phyloP scores from a whole-genome alignment of 371 early-diverging fungal genomes.

The Mucor racemosus region DNA sequence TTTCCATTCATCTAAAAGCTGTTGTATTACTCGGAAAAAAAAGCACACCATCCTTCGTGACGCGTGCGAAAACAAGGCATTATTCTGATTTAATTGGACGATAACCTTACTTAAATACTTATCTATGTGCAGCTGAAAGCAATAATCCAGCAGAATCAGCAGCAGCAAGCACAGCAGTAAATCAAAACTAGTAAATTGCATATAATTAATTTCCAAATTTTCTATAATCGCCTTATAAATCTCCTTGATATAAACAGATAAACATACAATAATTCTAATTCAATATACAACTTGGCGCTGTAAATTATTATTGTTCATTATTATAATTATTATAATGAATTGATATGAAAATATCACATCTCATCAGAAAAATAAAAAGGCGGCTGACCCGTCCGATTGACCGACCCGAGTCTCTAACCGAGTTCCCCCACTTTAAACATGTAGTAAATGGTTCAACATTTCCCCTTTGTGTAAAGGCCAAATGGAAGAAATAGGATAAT shows the following conservation, averaged over 20 bases:
- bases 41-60: slow-evolving; percentile 20
- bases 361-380: background rate
- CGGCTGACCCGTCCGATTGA: slow-evolving; percentile 20
- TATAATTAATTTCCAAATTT: slow-evolving; percentile 9
- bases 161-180: background rate
- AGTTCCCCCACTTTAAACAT: background rate
- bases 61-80: slow-evolving; percentile 22
- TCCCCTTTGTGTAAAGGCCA: slow-evolving; percentile 9
- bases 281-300: slow-evolving; percentile 5
- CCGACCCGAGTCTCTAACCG: slow-evolving; percentile 27
- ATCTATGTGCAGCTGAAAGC: slow-evolving; percentile 19
- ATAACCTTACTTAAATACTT: background rate
- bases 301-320: slow-evolving; percentile 6
- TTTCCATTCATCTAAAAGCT: background rate
- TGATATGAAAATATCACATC: background rate
- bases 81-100: background rate
- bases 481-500: slow-evolving; percentile 5
- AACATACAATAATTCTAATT: background rate
- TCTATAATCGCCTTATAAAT: background rate
- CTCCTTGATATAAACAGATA: background rate
- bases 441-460: slow-evolving; percentile 16
- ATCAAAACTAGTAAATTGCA: slow-evolving; percentile 4
- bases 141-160: slow-evolving; percentile 5
- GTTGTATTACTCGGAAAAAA: slow-evolving; percentile 11
- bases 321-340: slow-evolving; percentile 12